These are phyloP conservation scores for Monosporascus sp. DNA, from an alignment of 2,329 filamentous ascomycete genomes.

Conservation along the genomic window DNA sequence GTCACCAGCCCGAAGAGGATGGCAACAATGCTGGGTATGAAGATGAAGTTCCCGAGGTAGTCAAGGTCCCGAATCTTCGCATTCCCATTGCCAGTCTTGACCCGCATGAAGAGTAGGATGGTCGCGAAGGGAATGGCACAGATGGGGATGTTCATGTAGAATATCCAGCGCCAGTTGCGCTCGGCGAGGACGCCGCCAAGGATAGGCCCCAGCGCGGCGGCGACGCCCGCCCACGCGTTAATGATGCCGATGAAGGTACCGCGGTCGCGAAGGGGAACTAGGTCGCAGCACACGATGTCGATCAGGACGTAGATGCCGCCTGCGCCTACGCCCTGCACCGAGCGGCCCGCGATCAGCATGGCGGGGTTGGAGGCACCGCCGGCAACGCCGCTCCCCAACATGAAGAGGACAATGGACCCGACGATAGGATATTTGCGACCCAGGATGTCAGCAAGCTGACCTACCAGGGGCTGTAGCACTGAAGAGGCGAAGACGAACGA, in stretches of 20 bases:
- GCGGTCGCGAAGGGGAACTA: slow-evolving; percentile 43
- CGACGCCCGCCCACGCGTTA: slow-evolving; percentile 28
- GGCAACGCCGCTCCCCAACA: slow-evolving; percentile 41
- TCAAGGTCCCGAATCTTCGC: slow-evolving; percentile 19
- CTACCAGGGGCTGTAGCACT: slow-evolving; percentile 42
- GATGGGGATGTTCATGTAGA: slow-evolving; percentile 31
- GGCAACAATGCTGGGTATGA: slow-evolving; percentile 27
- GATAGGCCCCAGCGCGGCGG: slow-evolving; percentile 29
- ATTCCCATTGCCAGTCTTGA: not conserved
- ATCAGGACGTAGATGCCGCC: slow-evolving; percentile 34
- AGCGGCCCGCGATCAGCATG: slow-evolving; percentile 36
- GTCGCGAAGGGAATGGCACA: slow-evolving; percentile 19
- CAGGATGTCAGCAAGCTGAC: slow-evolving; percentile 43
- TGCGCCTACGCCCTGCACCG: slow-evolving; percentile 38
- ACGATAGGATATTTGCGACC: slow-evolving; percentile 38
- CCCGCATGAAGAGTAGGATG: slow-evolving; percentile 26
- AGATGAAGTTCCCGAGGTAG: slow-evolving; percentile 29
- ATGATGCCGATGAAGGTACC: slow-evolving; percentile 36
- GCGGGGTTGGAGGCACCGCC: slow-evolving; percentile 35
- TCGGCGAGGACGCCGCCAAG: slow-evolving; percentile 17
- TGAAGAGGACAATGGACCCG: slow-evolving; percentile 37
- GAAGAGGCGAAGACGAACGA: slow-evolving; percentile 29
- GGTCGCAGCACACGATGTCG: slow-evolving; percentile 45
- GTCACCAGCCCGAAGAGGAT: slow-evolving; percentile 31
- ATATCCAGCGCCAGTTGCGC: slow-evolving; percentile 34